These are phyloP conservation scores for Schoenoplectus tabernaemontani DNA, from an alignment of 202 grass and related monocot species.

Conservation along the genomic window DNA sequence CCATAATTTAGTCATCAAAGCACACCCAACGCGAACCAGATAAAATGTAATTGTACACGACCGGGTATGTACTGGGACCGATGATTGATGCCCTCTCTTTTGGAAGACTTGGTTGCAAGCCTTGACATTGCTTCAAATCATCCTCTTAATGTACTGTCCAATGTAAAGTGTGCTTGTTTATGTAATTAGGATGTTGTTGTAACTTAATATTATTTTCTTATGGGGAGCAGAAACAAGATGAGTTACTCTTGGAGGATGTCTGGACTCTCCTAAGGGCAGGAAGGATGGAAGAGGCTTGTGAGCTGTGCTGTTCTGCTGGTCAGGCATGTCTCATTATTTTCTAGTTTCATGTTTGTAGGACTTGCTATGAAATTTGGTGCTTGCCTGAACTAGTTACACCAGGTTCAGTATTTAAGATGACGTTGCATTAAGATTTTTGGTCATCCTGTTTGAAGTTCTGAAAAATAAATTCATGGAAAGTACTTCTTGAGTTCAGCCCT, in stretches of 20 bases:
- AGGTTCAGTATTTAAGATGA: not conserved
- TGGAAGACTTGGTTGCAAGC: not conserved
- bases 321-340: conserved; percentile 33
- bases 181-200: not conserved
- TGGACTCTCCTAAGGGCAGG: conserved; percentile 92
- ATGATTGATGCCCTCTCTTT: not conserved
- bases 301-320: conserved; percentile 91
- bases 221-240: conserved; percentile 83
- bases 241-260: conserved; percentile 85
- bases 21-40: not conserved
- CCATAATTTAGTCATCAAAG: not conserved
- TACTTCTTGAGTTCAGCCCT: not conserved
- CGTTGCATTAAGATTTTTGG: not conserved
- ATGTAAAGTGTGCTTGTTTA: not conserved
- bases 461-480: not conserved
- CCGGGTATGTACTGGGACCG: not conserved
- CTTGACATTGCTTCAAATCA: not conserved
- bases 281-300: conserved; percentile 86
- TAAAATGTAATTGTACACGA: not conserved
- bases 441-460: not conserved
- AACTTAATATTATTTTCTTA: conserved; percentile 17
- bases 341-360: not conserved
- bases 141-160: not conserved
- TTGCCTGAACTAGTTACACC: not conserved
- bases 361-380: not conserved